Evolutionary conservation across 768 basidiomycete genomes (phyloP).

Genomic region (Suillus luteus): DNA sequence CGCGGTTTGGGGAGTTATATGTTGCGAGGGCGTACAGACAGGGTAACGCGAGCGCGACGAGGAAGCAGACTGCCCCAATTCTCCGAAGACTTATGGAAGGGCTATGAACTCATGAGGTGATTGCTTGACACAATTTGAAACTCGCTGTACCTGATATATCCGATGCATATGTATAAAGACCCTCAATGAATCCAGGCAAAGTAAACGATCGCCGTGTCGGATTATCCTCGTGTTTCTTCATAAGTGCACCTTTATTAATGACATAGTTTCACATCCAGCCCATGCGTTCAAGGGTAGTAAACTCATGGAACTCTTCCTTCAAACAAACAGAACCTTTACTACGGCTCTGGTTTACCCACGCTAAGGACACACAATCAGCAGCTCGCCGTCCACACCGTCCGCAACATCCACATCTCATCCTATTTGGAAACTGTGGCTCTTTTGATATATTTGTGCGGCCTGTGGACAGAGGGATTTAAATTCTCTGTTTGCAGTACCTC

Average conservation of each 20-base stretch:
- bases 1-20: constrained; percentile 27
- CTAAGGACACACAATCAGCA: background rate
- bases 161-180: background rate
- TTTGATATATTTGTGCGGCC: background rate
- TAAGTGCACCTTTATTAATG: background rate
- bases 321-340: background rate
- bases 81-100: constrained; percentile 61
- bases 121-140: background rate
- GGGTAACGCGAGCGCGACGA: constrained; percentile 58
- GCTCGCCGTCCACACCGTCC: background rate
- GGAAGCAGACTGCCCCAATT: constrained; percentile 69
- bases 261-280: background rate
- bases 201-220: background rate
- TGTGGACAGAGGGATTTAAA: constrained; percentile 12
- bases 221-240: background rate
- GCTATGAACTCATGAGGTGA: background rate
- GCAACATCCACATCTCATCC: background rate
- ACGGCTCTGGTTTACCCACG: background rate
- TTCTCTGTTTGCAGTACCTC: constrained; percentile 16
- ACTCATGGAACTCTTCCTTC: background rate
- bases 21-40: constrained; percentile 62
- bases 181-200: background rate
- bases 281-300: background rate
- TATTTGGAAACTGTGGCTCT: background rate
- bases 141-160: background rate